These are phyloP conservation scores for Colletotrichum cuscutae DNA, from an alignment of 2,329 filamentous ascomycete species.

Conservation along the genomic window DNA sequence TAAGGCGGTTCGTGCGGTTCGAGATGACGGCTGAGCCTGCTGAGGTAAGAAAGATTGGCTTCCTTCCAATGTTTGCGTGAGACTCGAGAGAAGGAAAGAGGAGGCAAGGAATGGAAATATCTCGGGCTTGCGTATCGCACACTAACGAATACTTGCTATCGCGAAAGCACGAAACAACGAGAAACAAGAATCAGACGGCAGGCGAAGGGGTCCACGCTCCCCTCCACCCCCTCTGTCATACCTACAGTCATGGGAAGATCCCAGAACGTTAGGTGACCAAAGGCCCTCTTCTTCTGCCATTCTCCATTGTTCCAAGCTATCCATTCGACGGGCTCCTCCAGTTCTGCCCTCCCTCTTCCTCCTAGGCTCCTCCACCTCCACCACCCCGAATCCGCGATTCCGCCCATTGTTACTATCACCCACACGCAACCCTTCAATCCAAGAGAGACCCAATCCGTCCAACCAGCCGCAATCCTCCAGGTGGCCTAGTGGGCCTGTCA, in stretches of 20 bases:
- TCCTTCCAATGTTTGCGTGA: neutral
- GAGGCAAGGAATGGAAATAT: neutral
- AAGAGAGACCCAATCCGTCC: neutral
- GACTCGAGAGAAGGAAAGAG: neutral
- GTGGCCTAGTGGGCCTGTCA: constrained; percentile 11
- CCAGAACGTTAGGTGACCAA: neutral
- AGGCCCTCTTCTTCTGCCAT: constrained; percentile 1
- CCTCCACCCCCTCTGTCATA: too few relatives aligned
- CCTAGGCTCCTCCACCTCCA: neutral
- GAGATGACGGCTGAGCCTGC: constrained; percentile 3
- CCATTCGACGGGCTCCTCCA: neutral
- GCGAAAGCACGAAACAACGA: neutral
- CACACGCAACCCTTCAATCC: constrained; percentile 7
- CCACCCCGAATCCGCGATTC: constrained; percentile 3
- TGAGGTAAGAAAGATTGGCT: neutral
- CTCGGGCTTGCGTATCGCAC: neutral
- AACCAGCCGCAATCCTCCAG: constrained; percentile 24
- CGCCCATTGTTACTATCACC: constrained; percentile 2
- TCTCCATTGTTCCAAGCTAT: neutral
- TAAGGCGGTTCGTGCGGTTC: neutral
- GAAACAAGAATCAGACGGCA: constrained; percentile 1
- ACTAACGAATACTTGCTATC: neutral
- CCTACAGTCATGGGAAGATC: neutral
- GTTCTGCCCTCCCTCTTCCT: neutral
- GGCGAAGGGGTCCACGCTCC: constrained; percentile 1